Percentiles rank a stretch among this genome's conserved stretches.
Evolutionary conservation across 2,329 filamentous ascomycete species (phyloP).

Genomic region (Mycosphaerelloides madeirae): DNA sequence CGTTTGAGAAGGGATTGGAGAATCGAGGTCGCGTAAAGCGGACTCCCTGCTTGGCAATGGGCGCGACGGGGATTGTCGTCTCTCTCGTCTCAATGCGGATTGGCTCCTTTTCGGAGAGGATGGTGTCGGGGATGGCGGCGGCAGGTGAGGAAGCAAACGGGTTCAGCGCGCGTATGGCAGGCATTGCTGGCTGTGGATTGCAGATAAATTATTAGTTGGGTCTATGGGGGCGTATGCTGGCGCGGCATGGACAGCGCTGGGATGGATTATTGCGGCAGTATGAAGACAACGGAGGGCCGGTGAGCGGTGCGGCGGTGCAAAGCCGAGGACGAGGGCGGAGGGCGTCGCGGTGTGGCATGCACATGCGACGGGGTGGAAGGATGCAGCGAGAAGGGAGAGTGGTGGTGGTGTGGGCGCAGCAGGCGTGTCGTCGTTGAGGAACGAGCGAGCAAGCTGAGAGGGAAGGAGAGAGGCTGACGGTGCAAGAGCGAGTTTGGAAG

Average conservation of each 20-base stretch:
- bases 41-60: slow-evolving; percentile 15
- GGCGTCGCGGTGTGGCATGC: no score
- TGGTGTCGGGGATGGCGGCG: slow-evolving; percentile 45
- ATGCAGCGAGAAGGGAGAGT: no score
- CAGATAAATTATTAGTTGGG: slow-evolving; percentile 28
- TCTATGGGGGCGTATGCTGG: no score
- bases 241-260: no score
- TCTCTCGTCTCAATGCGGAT: slow-evolving; percentile 28
- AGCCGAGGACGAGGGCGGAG: no score
- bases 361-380: no score
- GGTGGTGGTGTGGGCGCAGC: no score
- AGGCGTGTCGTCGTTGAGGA: no score
- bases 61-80: background rate
- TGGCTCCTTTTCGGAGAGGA: slow-evolving; percentile 50
- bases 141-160: slow-evolving; percentile 53
- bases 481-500: background rate
- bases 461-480: background rate
- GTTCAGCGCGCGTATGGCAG: slow-evolving; percentile 55
- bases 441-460: background rate
- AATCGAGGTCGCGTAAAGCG: slow-evolving; percentile 26
- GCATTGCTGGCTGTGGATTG: slow-evolving; percentile 49
- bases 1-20: slow-evolving; percentile 27
- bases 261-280: no score
- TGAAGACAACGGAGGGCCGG: no score
- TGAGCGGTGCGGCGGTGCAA: no score